phyloP scores from a whole-genome alignment of 2,329 filamentous ascomycete genomes.

The Sclerotinia nivalis region DNA sequence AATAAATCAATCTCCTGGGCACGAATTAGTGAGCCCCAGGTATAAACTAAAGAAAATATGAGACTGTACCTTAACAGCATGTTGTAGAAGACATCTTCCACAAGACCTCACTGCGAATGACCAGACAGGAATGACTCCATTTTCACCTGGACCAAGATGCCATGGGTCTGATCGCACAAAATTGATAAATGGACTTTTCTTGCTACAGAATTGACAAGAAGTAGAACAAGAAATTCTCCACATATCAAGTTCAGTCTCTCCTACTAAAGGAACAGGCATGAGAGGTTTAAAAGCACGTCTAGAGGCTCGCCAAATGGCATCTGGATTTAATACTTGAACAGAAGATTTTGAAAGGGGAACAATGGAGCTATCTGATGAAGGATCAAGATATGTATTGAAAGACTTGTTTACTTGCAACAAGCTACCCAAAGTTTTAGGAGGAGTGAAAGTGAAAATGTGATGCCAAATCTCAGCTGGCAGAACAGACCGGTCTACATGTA shows the following conservation, averaged over 20 bases:
- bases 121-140: constrained; percentile 67
- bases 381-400: constrained; percentile 62
- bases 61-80: constrained; percentile 63
- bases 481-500: constrained; percentile 36
- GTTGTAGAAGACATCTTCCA: constrained; percentile 61
- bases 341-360: constrained; percentile 43
- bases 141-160: constrained; percentile 61
- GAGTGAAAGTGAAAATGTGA: constrained; percentile 65
- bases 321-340: constrained; percentile 52
- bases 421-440: constrained; percentile 62
- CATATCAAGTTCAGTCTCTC: constrained; percentile 71
- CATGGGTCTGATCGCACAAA: constrained; percentile 47
- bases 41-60: constrained; percentile 24
- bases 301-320: constrained; percentile 70
- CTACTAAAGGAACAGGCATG: constrained; percentile 67
- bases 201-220: constrained; percentile 68
- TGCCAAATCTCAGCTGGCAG: constrained; percentile 69
- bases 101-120: constrained; percentile 69
- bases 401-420: constrained; percentile 67
- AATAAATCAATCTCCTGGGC: constrained; percentile 68
- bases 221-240: constrained; percentile 66
- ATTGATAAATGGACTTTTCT: constrained; percentile 38
- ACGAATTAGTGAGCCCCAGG: constrained; percentile 34
- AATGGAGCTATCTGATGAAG: constrained; percentile 44
- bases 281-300: constrained; percentile 64